Evolutionary conservation across 2,329 filamentous ascomycete species (phyloP), one percentile per base, ranked within the genome.

Genomic region (Zasmidium angulare): DNA sequence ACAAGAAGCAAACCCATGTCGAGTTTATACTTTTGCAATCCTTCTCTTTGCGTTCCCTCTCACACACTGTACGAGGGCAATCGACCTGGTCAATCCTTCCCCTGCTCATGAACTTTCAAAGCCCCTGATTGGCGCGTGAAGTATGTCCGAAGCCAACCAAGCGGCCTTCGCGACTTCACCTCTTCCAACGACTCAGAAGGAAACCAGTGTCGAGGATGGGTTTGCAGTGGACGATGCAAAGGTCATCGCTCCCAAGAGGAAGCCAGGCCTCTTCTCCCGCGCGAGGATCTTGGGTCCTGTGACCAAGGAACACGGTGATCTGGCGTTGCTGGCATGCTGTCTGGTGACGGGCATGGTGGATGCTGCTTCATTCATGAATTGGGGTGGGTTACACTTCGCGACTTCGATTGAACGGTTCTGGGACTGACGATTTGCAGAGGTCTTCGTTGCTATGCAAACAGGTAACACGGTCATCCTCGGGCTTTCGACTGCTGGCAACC

Each of bases 401-500:
- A n/a, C n/a, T 11, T 11, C 20, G 31, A 53, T 46, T 22, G 31
- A 47, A 14, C 14, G 2, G 26, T 31, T 50, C 19, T 23, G 3
- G 19, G 23, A 17, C 47, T 19, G 22, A 24, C 23, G 14, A 31
- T 53, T 21, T 17, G 11, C 40, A 59, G 58, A 51, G 23, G 50
- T 55, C 54, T 83, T 83, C 59, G 78, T 81, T 29, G 77, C 75
- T 19, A 83, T 82, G 81, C 81, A 82, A 6, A 14, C 74, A 77
- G 84, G 84, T 43, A 87, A 87, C 72, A 87, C 85, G 10, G 81
- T 87, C 66, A 86, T 87, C 73, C 77, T 87, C 43, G 84, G 82
- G 19, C 81, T 87, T 21, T 84, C 84, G 56, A 81, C 83, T 12
- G 80, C 83, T 2, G 72, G 74, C 26, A 82, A 84, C 50, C 83